A percentile compares a stretch with the other conserved stretches of the same genome.
Conservation (phyloP, 2,329 filamentous ascomycete species). For the Diaporthe sp. region DNA sequence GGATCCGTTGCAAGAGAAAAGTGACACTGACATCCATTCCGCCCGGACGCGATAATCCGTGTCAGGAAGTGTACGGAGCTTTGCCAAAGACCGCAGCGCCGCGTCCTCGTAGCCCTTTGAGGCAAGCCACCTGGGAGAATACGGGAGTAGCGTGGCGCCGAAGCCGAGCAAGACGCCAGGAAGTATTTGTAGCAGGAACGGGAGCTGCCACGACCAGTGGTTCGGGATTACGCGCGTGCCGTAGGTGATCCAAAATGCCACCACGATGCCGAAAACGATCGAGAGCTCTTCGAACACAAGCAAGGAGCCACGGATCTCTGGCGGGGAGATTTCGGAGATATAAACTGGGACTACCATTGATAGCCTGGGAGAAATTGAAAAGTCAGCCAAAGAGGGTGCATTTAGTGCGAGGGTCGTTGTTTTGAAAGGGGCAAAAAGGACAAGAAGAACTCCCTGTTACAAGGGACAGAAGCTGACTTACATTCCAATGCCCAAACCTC, state of each 20-base stretch:
- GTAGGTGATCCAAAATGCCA: constrained; percentile 43
- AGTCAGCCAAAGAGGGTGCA: neutral
- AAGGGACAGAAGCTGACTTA: neutral
- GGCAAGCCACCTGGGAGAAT: constrained; percentile 64
- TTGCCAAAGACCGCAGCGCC: constrained; percentile 56
- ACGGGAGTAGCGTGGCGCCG: constrained; percentile 59
- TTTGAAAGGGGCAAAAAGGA: neutral
- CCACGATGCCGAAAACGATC: constrained; percentile 46
- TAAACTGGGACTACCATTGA: constrained; percentile 52
- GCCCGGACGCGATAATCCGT: constrained; percentile 54
- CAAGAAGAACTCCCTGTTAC: neutral
- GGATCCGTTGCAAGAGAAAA: too few relatives aligned
- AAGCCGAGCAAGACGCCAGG: constrained; percentile 43
- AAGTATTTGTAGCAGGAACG: constrained; percentile 54
- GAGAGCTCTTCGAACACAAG: constrained; percentile 45
- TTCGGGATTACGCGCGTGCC: constrained; percentile 40
- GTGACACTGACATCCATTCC: constrained; percentile 60
- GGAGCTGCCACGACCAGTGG: constrained; percentile 49
- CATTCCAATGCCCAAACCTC: constrained; percentile 61
- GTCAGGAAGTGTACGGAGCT: constrained; percentile 56
- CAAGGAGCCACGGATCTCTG: constrained; percentile 43
- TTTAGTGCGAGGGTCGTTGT: neutral
- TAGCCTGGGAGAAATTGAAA: constrained; percentile 40
- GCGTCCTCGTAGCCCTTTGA: constrained; percentile 59
- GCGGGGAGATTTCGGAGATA: constrained; percentile 45